Evolutionary conservation across 2,329 filamentous ascomycete species (phyloP), one percentile per base, ranked within the genome.

Genomic region (Cytospora mali): DNA sequence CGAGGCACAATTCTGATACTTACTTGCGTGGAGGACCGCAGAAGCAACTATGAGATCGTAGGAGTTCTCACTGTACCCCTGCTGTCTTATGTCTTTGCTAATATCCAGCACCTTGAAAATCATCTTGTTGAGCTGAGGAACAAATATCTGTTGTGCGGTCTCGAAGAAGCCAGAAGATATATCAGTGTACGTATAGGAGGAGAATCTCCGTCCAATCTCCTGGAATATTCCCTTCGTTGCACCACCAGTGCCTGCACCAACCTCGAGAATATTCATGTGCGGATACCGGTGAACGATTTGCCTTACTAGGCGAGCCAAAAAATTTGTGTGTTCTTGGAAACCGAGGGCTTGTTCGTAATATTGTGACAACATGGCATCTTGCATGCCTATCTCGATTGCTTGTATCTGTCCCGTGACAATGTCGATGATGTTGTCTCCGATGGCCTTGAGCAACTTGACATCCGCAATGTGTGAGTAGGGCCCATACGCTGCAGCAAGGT

Each of bases 111-210:
- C 65, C 53, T 53, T 57, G 48, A 56, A 64, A 6, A 54, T 23
- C 58, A 64, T 64, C 3, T 39, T 29, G 10, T 52, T 76, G 3
- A 46, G 16, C 5, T 46, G 23, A 3, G 21, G 14, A 28, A 69
- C 31, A 54, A 62, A 64, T 23, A 49, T 28, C 1, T 35, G 25
- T 27, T 53, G 33, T 18, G 73, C 78, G 31, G 69, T 62, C 14
- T 72, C 70, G 51, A 81, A 79, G 68, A 76, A 77, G 21, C 69
- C 72, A 2, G 70, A 54, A 0, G 74, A 75, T 9, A 79, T 72
- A 55, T 81, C 79, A 0, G 80, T 81, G 66, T 73, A 82, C 0
- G 76, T 78, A 64, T 81, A 82, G 5, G 73, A 71, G 0, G 69
- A 64, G 51, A 77, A 76, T 7, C 51, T 21, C 23, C 62, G 11